Percentiles rank a stretch among this genome's conserved stretches.
Conservation (phyloP, 306 rosid genomes). For the Albizia julibrissin region DNA sequence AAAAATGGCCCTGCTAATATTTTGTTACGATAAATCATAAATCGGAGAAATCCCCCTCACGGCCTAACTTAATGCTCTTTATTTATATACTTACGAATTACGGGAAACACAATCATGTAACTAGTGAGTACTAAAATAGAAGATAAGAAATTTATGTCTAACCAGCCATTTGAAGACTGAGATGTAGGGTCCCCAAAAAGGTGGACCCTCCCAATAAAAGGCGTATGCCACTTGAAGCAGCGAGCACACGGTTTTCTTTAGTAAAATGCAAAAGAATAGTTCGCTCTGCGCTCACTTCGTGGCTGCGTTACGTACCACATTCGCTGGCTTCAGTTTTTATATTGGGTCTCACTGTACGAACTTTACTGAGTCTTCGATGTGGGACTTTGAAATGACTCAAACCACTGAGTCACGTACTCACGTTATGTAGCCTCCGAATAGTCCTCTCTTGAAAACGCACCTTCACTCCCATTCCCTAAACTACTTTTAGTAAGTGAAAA, state of each 20-base stretch:
- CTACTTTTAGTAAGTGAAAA: background rate
- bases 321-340: background rate
- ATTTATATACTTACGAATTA: too few relatives aligned
- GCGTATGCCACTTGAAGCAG: constrained; percentile 35
- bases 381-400: background rate
- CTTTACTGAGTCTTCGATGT: background rate
- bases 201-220: constrained; percentile 30
- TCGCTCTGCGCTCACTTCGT: constrained; percentile 42
- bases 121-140: too few relatives aligned
- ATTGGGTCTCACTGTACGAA: background rate
- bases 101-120: too few relatives aligned
- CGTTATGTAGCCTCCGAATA: background rate
- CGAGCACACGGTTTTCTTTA: constrained; percentile 61
- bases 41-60: too few relatives aligned
- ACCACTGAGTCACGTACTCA: background rate
- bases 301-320: background rate
- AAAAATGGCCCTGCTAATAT: too few relatives aligned
- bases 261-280: constrained; percentile 76
- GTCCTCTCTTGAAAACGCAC: background rate
- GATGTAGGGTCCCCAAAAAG: background rate
- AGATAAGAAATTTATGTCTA: too few relatives aligned
- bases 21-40: too few relatives aligned
- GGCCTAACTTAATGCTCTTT: too few relatives aligned
- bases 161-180: too few relatives aligned
- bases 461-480: background rate